Evolutionary conservation across 371 early-diverging fungal species (phyloP).

Genomic region (Syncephalis fuscata): DNA sequence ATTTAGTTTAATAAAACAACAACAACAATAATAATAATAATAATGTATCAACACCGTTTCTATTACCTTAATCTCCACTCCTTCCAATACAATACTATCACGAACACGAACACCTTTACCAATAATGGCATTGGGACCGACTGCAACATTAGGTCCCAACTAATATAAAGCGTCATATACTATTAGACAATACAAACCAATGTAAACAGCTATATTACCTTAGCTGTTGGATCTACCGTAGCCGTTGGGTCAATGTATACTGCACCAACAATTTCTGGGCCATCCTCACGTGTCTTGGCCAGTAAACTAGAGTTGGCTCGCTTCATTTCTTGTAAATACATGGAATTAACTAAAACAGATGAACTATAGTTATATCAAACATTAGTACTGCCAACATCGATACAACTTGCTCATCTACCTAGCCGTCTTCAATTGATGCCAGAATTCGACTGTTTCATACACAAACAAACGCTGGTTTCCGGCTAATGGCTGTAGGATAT

Average conservation of each 20-base stretch:
- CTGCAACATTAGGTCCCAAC: slow-evolving; percentile 92
- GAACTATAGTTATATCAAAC: slow-evolving; percentile 25
- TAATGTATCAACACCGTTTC: not conserved
- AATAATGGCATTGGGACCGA: slow-evolving; percentile 84
- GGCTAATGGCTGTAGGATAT: slow-evolving; percentile 73
- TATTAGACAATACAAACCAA: not conserved
- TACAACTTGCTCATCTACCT: slow-evolving; percentile 22
- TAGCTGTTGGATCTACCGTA: slow-evolving; percentile 80
- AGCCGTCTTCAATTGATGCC: slow-evolving; percentile 92
- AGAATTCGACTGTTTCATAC: slow-evolving; percentile 60
- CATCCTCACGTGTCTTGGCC: slow-evolving; percentile 20
- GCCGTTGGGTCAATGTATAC: slow-evolving; percentile 93
- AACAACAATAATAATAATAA: not conserved
- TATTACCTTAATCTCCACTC: slow-evolving; percentile 66
- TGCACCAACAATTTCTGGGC: slow-evolving; percentile 75
- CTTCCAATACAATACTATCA: slow-evolving; percentile 90
- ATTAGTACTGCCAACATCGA: not conserved
- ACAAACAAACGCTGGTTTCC: slow-evolving; percentile 67
- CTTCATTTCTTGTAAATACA: slow-evolving; percentile 66
- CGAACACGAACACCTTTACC: slow-evolving; percentile 91
- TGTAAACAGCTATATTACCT: no score
- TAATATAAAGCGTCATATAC: no score
- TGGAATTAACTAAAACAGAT: slow-evolving; percentile 83
- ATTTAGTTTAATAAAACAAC: no score
- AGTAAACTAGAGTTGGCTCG: slow-evolving; percentile 41